phyloP scores from a whole-genome alignment of 768 basidiomycete species.

The Baorangia bicolor region DNA sequence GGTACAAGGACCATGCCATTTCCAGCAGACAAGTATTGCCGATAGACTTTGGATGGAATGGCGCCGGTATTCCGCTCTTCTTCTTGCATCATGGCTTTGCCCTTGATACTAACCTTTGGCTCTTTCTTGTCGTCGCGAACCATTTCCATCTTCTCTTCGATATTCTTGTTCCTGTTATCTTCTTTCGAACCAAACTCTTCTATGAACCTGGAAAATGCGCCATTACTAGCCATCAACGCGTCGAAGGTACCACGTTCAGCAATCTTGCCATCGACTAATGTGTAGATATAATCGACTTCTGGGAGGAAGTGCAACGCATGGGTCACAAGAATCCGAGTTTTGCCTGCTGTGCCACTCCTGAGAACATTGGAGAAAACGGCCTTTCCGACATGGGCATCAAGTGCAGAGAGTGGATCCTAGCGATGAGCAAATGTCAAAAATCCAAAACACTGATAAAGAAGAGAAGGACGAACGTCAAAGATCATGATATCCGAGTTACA shows the following conservation, averaged over 20 bases:
- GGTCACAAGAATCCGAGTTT: slow-evolving; percentile 88
- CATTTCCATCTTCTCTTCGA: slow-evolving; percentile 32
- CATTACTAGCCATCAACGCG: slow-evolving; percentile 62
- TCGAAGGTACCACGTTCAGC: slow-evolving; percentile 78
- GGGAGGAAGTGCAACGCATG: slow-evolving; percentile 91
- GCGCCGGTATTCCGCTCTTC: slow-evolving; percentile 84
- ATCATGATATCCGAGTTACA: slow-evolving; percentile 83
- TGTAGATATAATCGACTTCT: slow-evolving; percentile 82
- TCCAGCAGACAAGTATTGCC: slow-evolving; percentile 65
- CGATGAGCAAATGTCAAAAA: neutral
- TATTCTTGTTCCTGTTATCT: slow-evolving; percentile 39
- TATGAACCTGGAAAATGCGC: slow-evolving; percentile 73
- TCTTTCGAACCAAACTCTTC: slow-evolving; percentile 75
- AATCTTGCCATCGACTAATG: slow-evolving; percentile 73
- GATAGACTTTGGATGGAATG: slow-evolving; percentile 32
- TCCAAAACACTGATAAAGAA: neutral
- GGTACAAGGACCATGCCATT: slow-evolving; percentile 67
- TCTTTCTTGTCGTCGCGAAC: slow-evolving; percentile 37
- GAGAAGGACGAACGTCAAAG: slow-evolving; percentile 52
- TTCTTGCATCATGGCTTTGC: slow-evolving; percentile 69
- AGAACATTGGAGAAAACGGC: slow-evolving; percentile 84
- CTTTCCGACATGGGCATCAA: slow-evolving; percentile 92
- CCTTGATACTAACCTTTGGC: slow-evolving; percentile 36
- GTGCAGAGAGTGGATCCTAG: slow-evolving; percentile 81
- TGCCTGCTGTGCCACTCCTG: slow-evolving; percentile 55